A percentile compares a stretch with the other conserved stretches of the same genome.
phyloP scores from a whole-genome alignment of 371 early-diverging fungal genomes.

The Catenaria anguillulae region DNA sequence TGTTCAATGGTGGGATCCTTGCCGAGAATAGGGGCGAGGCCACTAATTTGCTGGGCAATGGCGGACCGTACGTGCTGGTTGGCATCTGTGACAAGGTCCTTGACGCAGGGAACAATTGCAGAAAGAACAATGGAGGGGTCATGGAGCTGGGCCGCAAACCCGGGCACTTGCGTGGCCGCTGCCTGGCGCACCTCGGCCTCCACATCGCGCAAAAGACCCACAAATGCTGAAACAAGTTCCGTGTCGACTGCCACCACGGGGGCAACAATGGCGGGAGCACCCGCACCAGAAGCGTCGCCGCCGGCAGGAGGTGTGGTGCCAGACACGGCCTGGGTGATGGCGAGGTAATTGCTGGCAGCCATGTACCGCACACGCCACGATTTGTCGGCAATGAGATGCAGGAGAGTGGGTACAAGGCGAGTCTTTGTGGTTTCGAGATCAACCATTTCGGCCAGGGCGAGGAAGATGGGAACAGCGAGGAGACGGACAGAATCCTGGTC shows the following conservation, averaged over 20 bases:
- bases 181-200: constrained; percentile 96
- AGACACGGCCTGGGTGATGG: constrained; percentile 70
- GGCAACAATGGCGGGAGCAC: constrained; percentile 9
- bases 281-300: background rate
- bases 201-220: constrained; percentile 71
- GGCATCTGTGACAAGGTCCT: constrained; percentile 77
- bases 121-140: constrained; percentile 59
- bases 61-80: constrained; percentile 93
- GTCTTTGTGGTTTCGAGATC: constrained; percentile 56
- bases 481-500: constrained; percentile 94
- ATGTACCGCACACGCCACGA: constrained; percentile 97
- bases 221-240: constrained; percentile 36
- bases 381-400: constrained; percentile 69
- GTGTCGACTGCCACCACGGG: constrained; percentile 19
- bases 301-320: constrained; percentile 11
- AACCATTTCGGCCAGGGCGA: constrained; percentile 73
- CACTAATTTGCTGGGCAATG: constrained; percentile 87
- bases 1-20: constrained; percentile 90
- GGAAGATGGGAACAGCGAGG: constrained; percentile 77
- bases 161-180: constrained; percentile 71
- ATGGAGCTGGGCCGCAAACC: constrained; percentile 62
- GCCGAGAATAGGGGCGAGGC: constrained; percentile 84
- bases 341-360: constrained; percentile 52
- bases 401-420: constrained; percentile 54
- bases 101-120: constrained; percentile 75